Base-by-base conservation (phyloP, 352 stramenopile genomes). In the Phytophthora rubi region DNA sequence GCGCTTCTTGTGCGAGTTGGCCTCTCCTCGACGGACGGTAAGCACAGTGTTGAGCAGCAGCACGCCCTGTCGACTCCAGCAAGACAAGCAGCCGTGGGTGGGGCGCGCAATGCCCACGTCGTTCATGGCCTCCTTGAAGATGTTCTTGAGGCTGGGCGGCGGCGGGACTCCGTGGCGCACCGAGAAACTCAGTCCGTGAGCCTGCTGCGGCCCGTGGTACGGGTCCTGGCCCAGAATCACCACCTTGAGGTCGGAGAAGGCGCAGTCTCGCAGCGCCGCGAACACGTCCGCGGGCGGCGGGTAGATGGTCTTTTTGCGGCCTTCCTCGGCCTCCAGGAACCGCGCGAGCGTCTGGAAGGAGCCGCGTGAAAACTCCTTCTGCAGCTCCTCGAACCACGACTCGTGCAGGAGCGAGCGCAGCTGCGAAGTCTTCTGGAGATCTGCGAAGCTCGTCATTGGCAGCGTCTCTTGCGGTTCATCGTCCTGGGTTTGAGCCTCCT, bases 1-100 rank as follows among this genome's bases (percentile, higher is more conserved):
- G 53, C 86, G 77, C 66, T 98, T 98, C 72, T 97, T 92, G 82
- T 99, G 97, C 15, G 93, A 98, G 76, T 99, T 98, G 0, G 97
- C 80, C 54, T 98, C 85, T 39, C 85, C 86, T 39, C 79, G 73
- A 37, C 93, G 86, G 53, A 99, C 98, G 2, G 98, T 99, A 32
- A 99, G 85, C 55, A 98, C 90, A 3, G 95, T 97, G 80, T 99
- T 99, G 32, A 99, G 92, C 76, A 99, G 82, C 23, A 99, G 78
- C 42, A 99, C 98, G 37, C 98, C 97, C 73, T 99, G 97, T 44
- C 89, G 69, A 54, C 93, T 97, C 97, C 97, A 99, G 21, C 74
- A 82, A 33, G 95, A 85, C 32, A 99, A 85, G 66, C 93, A 96
- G 15, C 97, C 97, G 84, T 99, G 94, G 5, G 58, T 75, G 10